Conservation (phyloP, 1,284 basidiomycete species). For the Cutaneotrichosporon sp. region DNA sequence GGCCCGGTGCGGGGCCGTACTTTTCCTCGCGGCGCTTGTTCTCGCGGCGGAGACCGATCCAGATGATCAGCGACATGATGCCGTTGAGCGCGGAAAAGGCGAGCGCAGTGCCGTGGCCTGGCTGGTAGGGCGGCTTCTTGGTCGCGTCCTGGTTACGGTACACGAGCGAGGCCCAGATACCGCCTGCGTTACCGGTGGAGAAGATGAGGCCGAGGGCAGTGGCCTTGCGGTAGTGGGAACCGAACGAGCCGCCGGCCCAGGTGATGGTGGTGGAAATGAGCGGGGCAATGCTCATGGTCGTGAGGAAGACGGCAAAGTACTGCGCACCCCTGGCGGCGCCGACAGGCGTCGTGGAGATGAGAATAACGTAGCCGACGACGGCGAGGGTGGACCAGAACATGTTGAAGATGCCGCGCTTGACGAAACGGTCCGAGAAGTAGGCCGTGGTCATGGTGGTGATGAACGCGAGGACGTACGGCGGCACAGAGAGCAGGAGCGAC, state of each 20-base stretch:
- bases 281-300: constrained; percentile 45
- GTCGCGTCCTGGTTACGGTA: constrained; percentile 41
- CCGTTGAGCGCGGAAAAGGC: constrained; percentile 43
- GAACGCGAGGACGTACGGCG: constrained; percentile 51
- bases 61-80: constrained; percentile 38
- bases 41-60: constrained; percentile 37
- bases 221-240: constrained; percentile 46
- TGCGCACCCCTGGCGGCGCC: constrained; percentile 28
- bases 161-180: constrained; percentile 49
- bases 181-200: constrained; percentile 50
- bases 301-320: constrained; percentile 51
- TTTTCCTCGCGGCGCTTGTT: constrained; percentile 43
- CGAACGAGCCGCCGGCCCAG: constrained; percentile 49
- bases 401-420: constrained; percentile 47
- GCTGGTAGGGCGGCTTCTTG: constrained; percentile 28
- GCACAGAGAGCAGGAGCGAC: constrained; percentile 47
- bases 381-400: constrained; percentile 48
- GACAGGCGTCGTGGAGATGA: constrained; percentile 6
- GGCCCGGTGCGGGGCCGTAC: constrained; percentile 38
- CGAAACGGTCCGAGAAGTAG: constrained; percentile 43
- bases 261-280: constrained; percentile 50
- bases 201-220: constrained; percentile 51
- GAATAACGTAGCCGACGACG: constrained; percentile 47
- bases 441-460: constrained; percentile 49
- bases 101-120: constrained; percentile 46